phyloP scores from a whole-genome alignment of 768 basidiomycete genomes.

The Termitomyces heimii region DNA sequence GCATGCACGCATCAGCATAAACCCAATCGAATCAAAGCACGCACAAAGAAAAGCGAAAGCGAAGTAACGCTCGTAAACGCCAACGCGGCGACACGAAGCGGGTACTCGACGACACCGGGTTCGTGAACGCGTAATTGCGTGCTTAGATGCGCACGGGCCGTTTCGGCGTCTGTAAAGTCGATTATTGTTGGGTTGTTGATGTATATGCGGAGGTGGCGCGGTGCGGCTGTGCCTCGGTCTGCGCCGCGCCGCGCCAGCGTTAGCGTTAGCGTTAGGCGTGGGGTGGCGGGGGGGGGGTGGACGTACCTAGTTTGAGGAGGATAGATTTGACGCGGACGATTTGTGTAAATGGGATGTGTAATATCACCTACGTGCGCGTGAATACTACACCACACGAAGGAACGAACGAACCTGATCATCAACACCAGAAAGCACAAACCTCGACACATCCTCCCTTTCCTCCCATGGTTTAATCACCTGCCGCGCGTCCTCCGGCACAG shows the following conservation, averaged over 20 bases:
- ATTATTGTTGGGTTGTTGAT: constrained; percentile 70
- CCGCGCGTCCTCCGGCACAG: constrained; percentile 76
- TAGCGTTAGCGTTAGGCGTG: no score
- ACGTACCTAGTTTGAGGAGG: constrained; percentile 76
- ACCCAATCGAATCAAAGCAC: constrained; percentile 27
- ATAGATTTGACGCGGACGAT: constrained; percentile 73
- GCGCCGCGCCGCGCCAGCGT: no score
- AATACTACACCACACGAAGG: no score
- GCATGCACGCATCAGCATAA: no score
- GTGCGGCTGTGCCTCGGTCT: constrained; percentile 74
- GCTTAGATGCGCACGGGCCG: no score
- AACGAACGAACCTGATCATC: constrained; percentile 69
- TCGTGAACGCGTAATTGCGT: no score
- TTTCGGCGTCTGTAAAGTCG: constrained; percentile 72
- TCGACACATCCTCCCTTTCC: constrained; percentile 59
- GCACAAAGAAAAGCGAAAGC: constrained; percentile 74
- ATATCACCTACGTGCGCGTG: constrained; percentile 53
- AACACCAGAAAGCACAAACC: constrained; percentile 71
- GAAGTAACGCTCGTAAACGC: constrained; percentile 73
- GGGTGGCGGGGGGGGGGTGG: no score
- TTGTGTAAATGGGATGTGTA: constrained; percentile 77
- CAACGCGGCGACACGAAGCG: constrained; percentile 69
- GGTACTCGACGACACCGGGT: constrained; percentile 66
- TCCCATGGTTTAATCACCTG: constrained; percentile 80
- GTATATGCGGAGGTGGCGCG: constrained; percentile 69